Percentiles rank a stretch among this genome's conserved stretches.
phyloP scores from a whole-genome alignment of 2,329 filamentous ascomycete genomes.

The Alternaria triticimaculans region DNA sequence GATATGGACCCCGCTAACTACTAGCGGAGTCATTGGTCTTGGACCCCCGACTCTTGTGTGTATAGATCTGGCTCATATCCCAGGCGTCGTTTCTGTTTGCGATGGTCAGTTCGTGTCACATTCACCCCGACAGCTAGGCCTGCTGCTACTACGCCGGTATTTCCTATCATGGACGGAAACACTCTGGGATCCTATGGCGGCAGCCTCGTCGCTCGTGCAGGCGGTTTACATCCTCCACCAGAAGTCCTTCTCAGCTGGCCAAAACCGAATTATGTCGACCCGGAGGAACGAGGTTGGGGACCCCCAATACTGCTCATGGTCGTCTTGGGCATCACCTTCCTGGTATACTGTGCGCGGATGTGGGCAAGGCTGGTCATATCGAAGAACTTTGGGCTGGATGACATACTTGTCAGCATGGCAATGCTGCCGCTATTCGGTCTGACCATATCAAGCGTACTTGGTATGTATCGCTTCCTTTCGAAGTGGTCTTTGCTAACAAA shows the following conservation, averaged over 20 bases:
- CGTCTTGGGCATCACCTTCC: conserved; percentile 49
- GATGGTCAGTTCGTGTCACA: neutral
- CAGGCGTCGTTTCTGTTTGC: neutral
- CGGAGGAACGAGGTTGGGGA: conserved; percentile 52
- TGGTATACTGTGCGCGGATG: conserved; percentile 53
- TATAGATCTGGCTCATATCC: conserved; percentile 15
- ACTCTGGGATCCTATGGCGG: conserved; percentile 4
- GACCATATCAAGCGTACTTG: conserved; percentile 35
- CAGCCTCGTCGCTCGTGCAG: conserved; percentile 30
- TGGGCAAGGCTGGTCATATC: conserved; percentile 56
- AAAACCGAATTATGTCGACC: conserved; percentile 56
- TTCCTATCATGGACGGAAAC: conserved; percentile 10
- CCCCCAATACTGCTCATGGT: conserved; percentile 53
- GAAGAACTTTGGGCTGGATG: conserved; percentile 56
- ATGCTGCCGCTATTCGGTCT: conserved; percentile 49
- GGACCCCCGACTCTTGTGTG: conserved; percentile 9
- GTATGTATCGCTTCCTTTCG: conserved; percentile 15
- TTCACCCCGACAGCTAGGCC: neutral
- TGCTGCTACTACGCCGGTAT: neutral
- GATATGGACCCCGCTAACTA: conserved; percentile 14
- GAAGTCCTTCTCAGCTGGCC: conserved; percentile 55
- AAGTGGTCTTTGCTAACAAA: conserved; percentile 11
- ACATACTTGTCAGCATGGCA: conserved; percentile 54
- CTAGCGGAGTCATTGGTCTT: conserved; percentile 9
- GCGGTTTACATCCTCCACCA: conserved; percentile 48